Conservation (phyloP, 495 filamentous ascomycete species). For the Pseudoneurospora amorphoporcata region DNA sequence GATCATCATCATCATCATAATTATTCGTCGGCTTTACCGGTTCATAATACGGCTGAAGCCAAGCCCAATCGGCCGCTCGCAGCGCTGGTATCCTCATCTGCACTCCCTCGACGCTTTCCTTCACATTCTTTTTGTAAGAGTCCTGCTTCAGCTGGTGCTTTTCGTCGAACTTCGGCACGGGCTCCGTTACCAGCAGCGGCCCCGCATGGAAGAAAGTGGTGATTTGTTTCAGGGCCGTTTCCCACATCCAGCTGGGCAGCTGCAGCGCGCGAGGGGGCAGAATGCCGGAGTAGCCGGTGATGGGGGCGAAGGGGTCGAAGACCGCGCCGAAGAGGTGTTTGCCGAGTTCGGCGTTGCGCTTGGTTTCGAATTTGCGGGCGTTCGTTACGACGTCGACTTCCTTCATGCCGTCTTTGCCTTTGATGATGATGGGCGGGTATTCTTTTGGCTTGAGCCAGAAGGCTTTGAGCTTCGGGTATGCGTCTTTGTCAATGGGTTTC, state of each 20-base stretch:
- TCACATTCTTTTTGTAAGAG: not conserved
- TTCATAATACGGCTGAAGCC: constrained; percentile 36
- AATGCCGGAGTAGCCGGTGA: constrained; percentile 30
- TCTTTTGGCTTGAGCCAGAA: constrained; percentile 10
- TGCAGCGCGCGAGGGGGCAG: constrained; percentile 25
- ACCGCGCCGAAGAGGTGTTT: constrained; percentile 23
- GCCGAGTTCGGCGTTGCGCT: constrained; percentile 8
- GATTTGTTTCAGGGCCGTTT: constrained; percentile 32
- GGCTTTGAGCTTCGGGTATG: constrained; percentile 17
- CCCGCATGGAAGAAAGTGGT: constrained; percentile 38
- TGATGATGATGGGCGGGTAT: constrained; percentile 10
- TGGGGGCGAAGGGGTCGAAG: constrained; percentile 35
- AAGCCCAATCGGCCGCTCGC: constrained; percentile 26
- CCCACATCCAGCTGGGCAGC: constrained; percentile 34
- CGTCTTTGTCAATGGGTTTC: constrained; percentile 14
- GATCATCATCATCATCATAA: not conserved
- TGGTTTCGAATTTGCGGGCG: not conserved
- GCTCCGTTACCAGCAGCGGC: constrained; percentile 24
- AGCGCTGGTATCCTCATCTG: constrained; percentile 16
- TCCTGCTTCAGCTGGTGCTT: constrained; percentile 6
- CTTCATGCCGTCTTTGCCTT: constrained; percentile 18
- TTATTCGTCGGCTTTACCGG: too few relatives aligned
- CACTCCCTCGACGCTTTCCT: not conserved
- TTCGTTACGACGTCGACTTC: constrained; percentile 1
- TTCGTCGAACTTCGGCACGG: constrained; percentile 17